These are phyloP conservation scores for Tetradesmus lagerheimii DNA, from an alignment of 139 green algal genomes.

Conservation along the genomic window DNA sequence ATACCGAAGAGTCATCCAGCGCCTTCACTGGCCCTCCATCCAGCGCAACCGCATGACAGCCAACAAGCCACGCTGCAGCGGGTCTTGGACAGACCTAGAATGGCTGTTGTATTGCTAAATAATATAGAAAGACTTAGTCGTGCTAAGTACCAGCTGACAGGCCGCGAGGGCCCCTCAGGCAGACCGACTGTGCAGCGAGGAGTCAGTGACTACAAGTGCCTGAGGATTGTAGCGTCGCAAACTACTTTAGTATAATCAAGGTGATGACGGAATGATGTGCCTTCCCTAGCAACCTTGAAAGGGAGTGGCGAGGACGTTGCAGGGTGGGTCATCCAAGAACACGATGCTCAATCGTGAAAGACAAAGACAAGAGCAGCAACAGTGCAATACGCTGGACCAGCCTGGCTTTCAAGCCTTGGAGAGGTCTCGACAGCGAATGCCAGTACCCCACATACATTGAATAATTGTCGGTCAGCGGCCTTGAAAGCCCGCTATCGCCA, in stretches of 20 bases:
- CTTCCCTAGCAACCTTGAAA: not conserved
- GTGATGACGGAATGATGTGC: not conserved
- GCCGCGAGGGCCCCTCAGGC: not conserved
- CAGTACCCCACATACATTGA: too few species aligned
- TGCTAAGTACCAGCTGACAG: not conserved
- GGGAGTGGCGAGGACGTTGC: not conserved
- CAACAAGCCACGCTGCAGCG: not conserved
- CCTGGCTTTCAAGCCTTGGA: too few species aligned
- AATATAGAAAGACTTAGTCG: not conserved
- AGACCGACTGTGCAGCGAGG: not conserved
- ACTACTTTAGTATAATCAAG: not conserved
- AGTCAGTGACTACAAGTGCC: not conserved
- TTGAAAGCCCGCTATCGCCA: too few species aligned
- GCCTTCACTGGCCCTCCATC: not conserved
- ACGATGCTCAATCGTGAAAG: not conserved
- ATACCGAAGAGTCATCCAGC: not conserved
- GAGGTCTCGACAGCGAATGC: too few species aligned
- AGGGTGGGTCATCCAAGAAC: not conserved
- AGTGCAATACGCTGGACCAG: too few species aligned
- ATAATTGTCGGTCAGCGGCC: too few species aligned
- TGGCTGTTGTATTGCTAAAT: not conserved
- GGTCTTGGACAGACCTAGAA: not conserved
- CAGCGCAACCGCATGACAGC: conserved; percentile 1
- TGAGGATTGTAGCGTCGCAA: not conserved
- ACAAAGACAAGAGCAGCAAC: too few species aligned